Evolutionary conservation across 495 filamentous ascomycete species (phyloP), one percentile per base, ranked within the genome.

Genomic region (Podospora bellae-mahoneyi): DNA sequence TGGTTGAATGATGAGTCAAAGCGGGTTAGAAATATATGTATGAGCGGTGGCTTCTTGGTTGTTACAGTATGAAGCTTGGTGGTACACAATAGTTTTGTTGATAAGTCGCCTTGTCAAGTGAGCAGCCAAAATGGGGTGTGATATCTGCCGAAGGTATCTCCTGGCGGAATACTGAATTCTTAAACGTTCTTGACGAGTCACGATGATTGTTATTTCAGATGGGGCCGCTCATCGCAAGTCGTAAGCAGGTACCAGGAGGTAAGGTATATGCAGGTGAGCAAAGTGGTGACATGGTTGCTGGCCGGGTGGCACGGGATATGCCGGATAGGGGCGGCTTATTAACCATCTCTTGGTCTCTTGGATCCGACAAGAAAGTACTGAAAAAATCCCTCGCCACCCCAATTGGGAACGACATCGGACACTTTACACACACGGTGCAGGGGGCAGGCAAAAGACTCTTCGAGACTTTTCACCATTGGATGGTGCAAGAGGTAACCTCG

Each of bases 321-420:
- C 64, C 73, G 73, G 73, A 60, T 74, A 74, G 18, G 67, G 71
- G 62, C 73, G 72, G 73, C 73, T 71, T 69, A 64, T 57, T 58
- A 28, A 28, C 15, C 39, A 48, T 48, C 30, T 48, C 39, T 48
- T 48, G 39, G 39, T 48, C 15, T 10, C 39, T 13, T 20, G 64
- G 64, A 56, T 39, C 48, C 48, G 57, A 61, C 62, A 19, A 60
- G 57, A 56, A 18, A 20, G 19, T 18, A 23, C 23, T 23, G 5
- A 23, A 7, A 26, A 73, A 67, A 68, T 72, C 60, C 65, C 68
- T 71, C 70, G 62, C 72, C 69, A 60, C 63, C 58, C 39, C 53
- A 58, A 62, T 57, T 65, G 32, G 62, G 9, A 61, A 62, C 69
- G 69, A 68, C 66, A 71, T 71, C 62, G 66, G 69, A 56, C 63